A percentile compares a stretch with the other conserved stretches of the same genome.
Conservation (phyloP, 2,329 filamentous ascomycete species). For the Coniochaeta ligniaria region DNA sequence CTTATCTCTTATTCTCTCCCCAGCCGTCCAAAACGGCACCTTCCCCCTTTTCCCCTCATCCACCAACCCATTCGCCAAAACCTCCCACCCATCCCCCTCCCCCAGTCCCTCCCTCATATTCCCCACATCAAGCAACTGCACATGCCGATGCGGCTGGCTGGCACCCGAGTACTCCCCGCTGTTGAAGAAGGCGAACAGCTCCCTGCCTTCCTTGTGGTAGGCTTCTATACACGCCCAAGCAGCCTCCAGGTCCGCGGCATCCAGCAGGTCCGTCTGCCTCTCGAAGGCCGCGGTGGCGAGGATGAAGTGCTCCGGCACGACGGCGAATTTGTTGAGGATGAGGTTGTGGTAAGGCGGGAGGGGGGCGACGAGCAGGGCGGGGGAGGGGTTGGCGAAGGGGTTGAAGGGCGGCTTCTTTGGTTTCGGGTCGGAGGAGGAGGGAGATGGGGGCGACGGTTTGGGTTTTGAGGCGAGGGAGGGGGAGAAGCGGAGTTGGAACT, state of each 20-base stretch:
- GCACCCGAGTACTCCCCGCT: constrained; percentile 61
- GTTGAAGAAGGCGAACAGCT: constrained; percentile 64
- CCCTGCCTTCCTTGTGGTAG: constrained; percentile 30
- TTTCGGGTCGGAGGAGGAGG: constrained; percentile 12
- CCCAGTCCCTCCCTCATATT: constrained; percentile 51
- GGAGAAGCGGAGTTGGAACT: constrained; percentile 71
- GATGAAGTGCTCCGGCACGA: constrained; percentile 66
- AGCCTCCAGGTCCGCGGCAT: constrained; percentile 51
- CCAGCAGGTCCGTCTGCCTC: constrained; percentile 58
- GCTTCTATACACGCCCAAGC: constrained; percentile 55
- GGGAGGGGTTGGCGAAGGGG: constrained; percentile 56
- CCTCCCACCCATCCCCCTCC: constrained; percentile 31
- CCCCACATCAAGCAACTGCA: constrained; percentile 63
- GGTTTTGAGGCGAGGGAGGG: constrained; percentile 63
- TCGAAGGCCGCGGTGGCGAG: constrained; percentile 58
- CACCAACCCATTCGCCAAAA: constrained; percentile 28
- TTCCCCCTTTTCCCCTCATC: constrained; percentile 3
- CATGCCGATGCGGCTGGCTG: constrained; percentile 63
- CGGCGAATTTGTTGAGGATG: constrained; percentile 69
- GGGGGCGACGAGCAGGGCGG: constrained; percentile 43
- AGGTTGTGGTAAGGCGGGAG: constrained; percentile 52
- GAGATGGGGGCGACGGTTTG: constrained; percentile 27
- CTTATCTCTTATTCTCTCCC: constrained; percentile 16
- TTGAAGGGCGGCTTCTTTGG: constrained; percentile 46
- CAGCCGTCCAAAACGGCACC: constrained; percentile 38